phyloP scores from a whole-genome alignment of 2,329 filamentous ascomycete genomes.

The Mollisia scopiformis region DNA sequence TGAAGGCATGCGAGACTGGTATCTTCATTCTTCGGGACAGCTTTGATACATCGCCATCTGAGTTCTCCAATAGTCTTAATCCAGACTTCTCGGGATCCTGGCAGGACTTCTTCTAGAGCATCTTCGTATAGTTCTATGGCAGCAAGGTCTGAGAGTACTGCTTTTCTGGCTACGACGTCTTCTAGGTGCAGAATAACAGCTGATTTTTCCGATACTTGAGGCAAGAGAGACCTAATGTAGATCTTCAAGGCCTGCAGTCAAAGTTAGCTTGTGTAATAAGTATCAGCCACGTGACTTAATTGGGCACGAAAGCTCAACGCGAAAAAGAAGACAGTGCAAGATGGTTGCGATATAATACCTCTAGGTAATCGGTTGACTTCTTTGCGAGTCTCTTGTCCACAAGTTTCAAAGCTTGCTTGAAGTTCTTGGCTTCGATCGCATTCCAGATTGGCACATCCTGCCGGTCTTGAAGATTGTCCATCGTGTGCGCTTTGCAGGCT shows the following conservation, averaged over 20 bases:
- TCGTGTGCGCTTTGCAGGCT: slow-evolving; percentile 10
- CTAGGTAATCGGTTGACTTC: slow-evolving; percentile 34
- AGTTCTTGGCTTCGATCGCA: slow-evolving; percentile 38
- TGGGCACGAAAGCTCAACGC: not conserved
- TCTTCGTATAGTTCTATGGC: slow-evolving; percentile 36
- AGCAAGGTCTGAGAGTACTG: slow-evolving; percentile 30
- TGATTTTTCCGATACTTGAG: slow-evolving; percentile 32
- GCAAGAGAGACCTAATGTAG: slow-evolving; percentile 33
- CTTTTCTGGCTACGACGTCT: slow-evolving; percentile 29
- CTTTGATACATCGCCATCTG: slow-evolving; percentile 36
- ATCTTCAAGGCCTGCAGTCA: slow-evolving; percentile 34
- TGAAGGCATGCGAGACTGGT: slow-evolving; percentile 33
- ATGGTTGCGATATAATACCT: slow-evolving; percentile 26
- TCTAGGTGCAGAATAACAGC: slow-evolving; percentile 32
- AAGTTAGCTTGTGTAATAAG: slow-evolving; percentile 14
- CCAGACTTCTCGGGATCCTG: slow-evolving; percentile 28
- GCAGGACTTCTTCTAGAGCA: slow-evolving; percentile 29
- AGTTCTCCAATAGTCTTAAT: slow-evolving; percentile 31
- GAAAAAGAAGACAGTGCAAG: not conserved
- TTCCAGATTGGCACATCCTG: slow-evolving; percentile 38
- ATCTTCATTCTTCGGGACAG: slow-evolving; percentile 35
- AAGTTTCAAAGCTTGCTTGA: slow-evolving; percentile 39
- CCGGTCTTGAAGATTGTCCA: slow-evolving; percentile 33
- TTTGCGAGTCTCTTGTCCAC: slow-evolving; percentile 39
- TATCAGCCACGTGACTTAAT: slow-evolving; percentile 20